Evolutionary conservation across 108 stramenopile genomes (phyloP).

Genomic region (Parietichytrium sp.): DNA sequence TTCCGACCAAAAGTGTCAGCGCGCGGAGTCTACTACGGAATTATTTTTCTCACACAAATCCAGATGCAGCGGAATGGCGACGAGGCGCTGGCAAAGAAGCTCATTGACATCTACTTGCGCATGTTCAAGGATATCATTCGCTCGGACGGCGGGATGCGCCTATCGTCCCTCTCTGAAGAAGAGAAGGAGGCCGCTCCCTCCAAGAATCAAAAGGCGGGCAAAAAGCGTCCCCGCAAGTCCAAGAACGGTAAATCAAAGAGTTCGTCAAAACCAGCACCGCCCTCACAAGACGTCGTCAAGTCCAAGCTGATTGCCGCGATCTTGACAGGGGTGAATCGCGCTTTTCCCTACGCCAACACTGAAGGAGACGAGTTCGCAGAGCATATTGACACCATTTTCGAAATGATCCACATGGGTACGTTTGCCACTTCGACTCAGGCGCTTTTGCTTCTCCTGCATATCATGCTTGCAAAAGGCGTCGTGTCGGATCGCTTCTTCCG

Average conservation of each 20-base stretch:
- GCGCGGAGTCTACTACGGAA: conserved; percentile 31
- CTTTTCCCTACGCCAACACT: conserved; percentile 78
- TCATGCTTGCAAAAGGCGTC: conserved; percentile 62
- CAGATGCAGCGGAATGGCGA: not conserved
- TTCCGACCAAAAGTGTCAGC: not conserved
- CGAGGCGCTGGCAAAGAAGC: conserved; percentile 22
- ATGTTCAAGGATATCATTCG: conserved; percentile 30
- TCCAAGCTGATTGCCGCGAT: conserved; percentile 84
- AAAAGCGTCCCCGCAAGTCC: conserved; percentile 24
- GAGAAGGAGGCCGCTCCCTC: not conserved
- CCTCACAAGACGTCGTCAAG: conserved; percentile 51
- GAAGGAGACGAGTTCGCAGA: conserved; percentile 70
- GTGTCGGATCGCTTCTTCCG: conserved; percentile 71
- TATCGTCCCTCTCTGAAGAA: not conserved
- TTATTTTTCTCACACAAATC: not conserved
- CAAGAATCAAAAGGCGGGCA: not conserved
- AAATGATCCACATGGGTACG: conserved; percentile 76
- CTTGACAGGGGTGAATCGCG: conserved; percentile 92
- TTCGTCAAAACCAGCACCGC: not conserved
- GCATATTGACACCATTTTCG: conserved; percentile 85
- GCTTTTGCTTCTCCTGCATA: conserved; percentile 81
- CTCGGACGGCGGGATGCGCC: not conserved
- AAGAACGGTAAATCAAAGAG: not conserved
- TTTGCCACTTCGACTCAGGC: conserved; percentile 86
- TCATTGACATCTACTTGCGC: conserved; percentile 29